Percentiles rank a stretch among this genome's conserved stretches.
Conservation (phyloP, 495 filamentous ascomycete species). For the Penicillium samsonianum region DNA sequence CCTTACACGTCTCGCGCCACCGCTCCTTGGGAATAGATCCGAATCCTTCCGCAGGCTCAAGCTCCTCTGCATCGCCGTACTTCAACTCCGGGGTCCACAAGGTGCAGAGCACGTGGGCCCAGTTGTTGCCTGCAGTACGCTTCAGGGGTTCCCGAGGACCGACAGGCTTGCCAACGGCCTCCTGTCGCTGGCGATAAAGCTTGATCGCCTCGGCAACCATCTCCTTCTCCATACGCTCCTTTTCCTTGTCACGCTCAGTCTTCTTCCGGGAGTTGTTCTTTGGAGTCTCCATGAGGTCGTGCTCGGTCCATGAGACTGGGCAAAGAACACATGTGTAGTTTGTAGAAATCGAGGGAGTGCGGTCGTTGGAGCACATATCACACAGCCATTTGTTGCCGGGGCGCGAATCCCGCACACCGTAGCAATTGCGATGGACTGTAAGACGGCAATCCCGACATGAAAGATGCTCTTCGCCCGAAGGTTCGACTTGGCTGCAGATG, state of each 20-base stretch:
- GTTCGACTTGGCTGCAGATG: constrained; percentile 75
- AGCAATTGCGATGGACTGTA: constrained; percentile 92
- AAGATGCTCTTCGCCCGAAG: constrained; percentile 68
- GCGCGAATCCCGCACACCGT: constrained; percentile 74
- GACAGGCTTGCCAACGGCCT: constrained; percentile 74
- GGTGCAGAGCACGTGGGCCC: constrained; percentile 95
- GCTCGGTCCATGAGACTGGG: constrained; percentile 68
- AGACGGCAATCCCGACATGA: constrained; percentile 83
- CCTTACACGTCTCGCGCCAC: constrained; percentile 77
- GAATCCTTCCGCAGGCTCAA: constrained; percentile 87
- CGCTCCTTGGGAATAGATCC: constrained; percentile 67
- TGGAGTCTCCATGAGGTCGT: constrained; percentile 81
- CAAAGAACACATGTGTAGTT: constrained; percentile 92
- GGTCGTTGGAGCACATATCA: constrained; percentile 94
- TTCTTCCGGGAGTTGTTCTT: constrained; percentile 90
- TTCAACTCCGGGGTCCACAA: constrained; percentile 90
- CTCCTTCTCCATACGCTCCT: constrained; percentile 81
- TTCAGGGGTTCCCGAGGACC: constrained; percentile 91
- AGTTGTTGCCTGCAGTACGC: constrained; percentile 90
- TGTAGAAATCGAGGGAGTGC: constrained; percentile 80
- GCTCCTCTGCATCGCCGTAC: constrained; percentile 76
- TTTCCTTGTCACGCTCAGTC: constrained; percentile 86
- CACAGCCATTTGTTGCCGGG: constrained; percentile 84
- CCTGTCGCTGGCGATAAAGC: constrained; percentile 78
- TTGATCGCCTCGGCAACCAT: constrained; percentile 70